phyloP scores from a whole-genome alignment of 768 basidiomycete species.

The Termitomyces sp. region DNA sequence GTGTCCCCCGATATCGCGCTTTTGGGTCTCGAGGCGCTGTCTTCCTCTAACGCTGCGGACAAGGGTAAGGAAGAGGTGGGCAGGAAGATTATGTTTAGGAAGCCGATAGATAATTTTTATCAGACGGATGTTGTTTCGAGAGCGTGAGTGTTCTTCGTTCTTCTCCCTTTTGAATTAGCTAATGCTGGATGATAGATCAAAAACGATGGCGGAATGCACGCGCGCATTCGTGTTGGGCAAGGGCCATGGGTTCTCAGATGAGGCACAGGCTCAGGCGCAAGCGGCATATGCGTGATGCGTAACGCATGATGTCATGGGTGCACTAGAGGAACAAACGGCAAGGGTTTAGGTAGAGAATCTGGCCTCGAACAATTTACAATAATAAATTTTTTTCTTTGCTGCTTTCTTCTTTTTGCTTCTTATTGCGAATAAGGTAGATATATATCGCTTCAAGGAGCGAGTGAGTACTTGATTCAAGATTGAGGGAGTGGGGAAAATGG shows the following conservation, averaged over 20 bases:
- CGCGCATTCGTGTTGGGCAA: conserved; percentile 81
- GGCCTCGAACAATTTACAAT: neutral
- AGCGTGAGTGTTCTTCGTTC: conserved; percentile 59
- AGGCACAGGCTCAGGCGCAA: conserved; percentile 38
- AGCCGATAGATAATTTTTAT: conserved; percentile 70
- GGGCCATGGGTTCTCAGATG: conserved; percentile 53
- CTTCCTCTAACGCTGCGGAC: conserved; percentile 38
- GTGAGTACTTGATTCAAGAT: too few relatives aligned
- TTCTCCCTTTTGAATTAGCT: neutral
- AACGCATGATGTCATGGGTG: neutral
- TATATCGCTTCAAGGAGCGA: too few relatives aligned
- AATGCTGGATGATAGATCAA: conserved; percentile 52
- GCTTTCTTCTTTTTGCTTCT: too few relatives aligned
- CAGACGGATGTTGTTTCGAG: conserved; percentile 94
- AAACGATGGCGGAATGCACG: conserved; percentile 94
- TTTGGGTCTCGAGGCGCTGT: conserved; percentile 53
- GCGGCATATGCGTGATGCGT: conserved; percentile 36
- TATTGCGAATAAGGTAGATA: too few relatives aligned
- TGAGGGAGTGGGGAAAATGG: too few relatives aligned
- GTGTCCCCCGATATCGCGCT: conserved; percentile 73
- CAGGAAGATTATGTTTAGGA: conserved; percentile 66
- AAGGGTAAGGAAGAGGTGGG: conserved; percentile 38
- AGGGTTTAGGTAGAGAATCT: neutral
- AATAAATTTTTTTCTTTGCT: neutral
- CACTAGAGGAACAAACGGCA: neutral